phyloP scores from a whole-genome alignment of 768 basidiomycete species.

The Macrolepiota fuliginosa region DNA sequence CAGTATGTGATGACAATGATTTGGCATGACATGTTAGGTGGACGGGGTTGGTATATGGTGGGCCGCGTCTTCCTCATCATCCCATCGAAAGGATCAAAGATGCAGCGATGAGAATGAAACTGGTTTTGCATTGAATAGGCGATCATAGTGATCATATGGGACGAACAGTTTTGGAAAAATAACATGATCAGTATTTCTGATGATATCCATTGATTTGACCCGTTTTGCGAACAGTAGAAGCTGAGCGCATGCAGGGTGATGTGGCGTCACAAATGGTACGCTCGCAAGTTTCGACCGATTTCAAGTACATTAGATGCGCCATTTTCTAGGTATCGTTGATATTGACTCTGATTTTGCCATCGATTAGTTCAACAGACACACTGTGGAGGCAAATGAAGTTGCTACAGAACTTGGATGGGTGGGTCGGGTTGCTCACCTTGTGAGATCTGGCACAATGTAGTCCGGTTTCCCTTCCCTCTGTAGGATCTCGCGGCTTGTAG shows the following conservation, averaged over 20 bases:
- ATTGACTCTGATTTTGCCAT: slow-evolving; percentile 45
- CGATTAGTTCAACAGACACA: slow-evolving; percentile 41
- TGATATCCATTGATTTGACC: background rate
- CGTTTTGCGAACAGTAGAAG: no score
- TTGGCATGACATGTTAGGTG: slow-evolving; percentile 4
- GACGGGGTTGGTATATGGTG: background rate
- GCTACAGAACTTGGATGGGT: background rate
- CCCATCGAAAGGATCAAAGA: background rate
- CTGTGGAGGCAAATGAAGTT: slow-evolving; percentile 22
- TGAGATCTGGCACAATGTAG: slow-evolving; percentile 68
- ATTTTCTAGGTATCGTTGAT: slow-evolving; percentile 31
- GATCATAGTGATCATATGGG: background rate
- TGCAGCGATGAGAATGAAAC: background rate
- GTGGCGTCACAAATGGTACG: background rate
- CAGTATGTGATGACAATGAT: background rate
- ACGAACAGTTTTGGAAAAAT: background rate
- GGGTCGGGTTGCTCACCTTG: slow-evolving; percentile 43
- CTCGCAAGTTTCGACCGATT: background rate
- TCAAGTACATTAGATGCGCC: background rate
- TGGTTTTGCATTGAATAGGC: background rate
- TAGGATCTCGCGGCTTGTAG: slow-evolving; percentile 57
- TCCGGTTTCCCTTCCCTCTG: slow-evolving; percentile 55
- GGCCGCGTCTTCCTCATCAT: background rate
- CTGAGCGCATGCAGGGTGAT: no score
- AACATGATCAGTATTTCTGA: background rate